Evolutionary conservation across 2,329 filamentous ascomycete genomes (phyloP).

Genomic region (Ophiobolus disseminans): DNA sequence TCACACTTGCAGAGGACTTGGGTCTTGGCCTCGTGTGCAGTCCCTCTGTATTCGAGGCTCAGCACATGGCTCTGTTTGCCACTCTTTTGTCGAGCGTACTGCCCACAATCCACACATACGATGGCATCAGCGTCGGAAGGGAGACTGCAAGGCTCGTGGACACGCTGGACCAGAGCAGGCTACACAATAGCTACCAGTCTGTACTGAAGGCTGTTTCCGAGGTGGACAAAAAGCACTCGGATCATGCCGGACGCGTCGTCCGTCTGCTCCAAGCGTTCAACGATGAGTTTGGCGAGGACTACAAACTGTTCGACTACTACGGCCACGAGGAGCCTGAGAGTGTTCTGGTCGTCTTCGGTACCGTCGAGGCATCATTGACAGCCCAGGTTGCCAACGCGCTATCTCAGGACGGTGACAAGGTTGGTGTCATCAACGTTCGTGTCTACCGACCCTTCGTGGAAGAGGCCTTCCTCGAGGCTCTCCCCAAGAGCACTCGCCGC

Average conservation of each 20-base stretch:
- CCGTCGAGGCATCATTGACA: conserved; percentile 84
- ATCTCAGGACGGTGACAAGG: conserved; percentile 73
- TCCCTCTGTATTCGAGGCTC: conserved; percentile 85
- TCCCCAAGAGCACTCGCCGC: conserved; percentile 77
- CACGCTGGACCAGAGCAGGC: conserved; percentile 73
- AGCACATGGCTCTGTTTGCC: conserved; percentile 93
- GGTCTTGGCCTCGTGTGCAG: conserved; percentile 87
- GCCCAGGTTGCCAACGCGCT: conserved; percentile 80
- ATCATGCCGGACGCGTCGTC: conserved; percentile 74
- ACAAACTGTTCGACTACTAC: conserved; percentile 91
- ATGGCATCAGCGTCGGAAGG: conserved; percentile 81
- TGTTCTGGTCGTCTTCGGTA: conserved; percentile 91
- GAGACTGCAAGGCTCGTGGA: conserved; percentile 86
- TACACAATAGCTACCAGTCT: conserved; percentile 73
- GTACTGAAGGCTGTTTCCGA: conserved; percentile 68
- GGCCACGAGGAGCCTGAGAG: conserved; percentile 81
- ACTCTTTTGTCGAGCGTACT: conserved; percentile 79
- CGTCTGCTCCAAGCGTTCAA: conserved; percentile 80
- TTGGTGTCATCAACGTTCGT: conserved; percentile 89
- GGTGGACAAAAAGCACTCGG: conserved; percentile 72
- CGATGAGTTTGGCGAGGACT: conserved; percentile 89
- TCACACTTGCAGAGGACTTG: conserved; percentile 86
- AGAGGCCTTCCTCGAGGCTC: conserved; percentile 83
- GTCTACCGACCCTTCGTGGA: conserved; percentile 96
- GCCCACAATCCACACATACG: conserved; percentile 87